phyloP scores from a whole-genome alignment of 164 flowering plant genomes.

The Houttuynia cordata region DNA sequence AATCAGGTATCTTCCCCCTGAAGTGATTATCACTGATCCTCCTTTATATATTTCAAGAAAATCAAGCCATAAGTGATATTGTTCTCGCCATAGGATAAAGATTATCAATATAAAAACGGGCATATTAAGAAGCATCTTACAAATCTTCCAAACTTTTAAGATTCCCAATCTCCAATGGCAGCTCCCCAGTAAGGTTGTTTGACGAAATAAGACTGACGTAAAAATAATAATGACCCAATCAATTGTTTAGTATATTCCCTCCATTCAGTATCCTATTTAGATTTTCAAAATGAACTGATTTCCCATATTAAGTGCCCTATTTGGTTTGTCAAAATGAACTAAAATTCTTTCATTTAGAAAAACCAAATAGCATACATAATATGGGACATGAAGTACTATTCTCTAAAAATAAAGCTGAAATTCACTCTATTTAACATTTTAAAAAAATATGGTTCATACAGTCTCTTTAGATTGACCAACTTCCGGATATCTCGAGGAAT shows the following conservation, averaged over 20 bases:
- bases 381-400: no score
- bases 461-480: slow-evolving; percentile 11
- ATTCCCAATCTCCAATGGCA: slow-evolving; percentile 12
- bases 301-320: no score
- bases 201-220: slow-evolving; percentile 16
- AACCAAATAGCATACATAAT: no score
- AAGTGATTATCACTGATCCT: slow-evolving; percentile 31
- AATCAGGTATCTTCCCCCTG: slow-evolving; percentile 28
- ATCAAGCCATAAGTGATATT: background rate
- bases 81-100: background rate
- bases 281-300: no score
- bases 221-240: background rate
- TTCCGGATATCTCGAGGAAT: slow-evolving; percentile 26
- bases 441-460: slow-evolving; percentile 12
- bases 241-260: background rate
- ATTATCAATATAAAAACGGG: background rate
- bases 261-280: no score
- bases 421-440: no score
- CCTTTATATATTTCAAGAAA: slow-evolving; percentile 3
- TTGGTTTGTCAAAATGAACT: no score
- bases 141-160: slow-evolving; percentile 9
- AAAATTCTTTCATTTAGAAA: no score
- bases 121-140: slow-evolving; percentile 4
- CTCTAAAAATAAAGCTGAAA: no score
- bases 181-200: slow-evolving; percentile 16